These are phyloP conservation scores for Colletotrichum simmondsii DNA, from an alignment of 2,329 filamentous ascomycete genomes.

Conservation along the genomic window DNA sequence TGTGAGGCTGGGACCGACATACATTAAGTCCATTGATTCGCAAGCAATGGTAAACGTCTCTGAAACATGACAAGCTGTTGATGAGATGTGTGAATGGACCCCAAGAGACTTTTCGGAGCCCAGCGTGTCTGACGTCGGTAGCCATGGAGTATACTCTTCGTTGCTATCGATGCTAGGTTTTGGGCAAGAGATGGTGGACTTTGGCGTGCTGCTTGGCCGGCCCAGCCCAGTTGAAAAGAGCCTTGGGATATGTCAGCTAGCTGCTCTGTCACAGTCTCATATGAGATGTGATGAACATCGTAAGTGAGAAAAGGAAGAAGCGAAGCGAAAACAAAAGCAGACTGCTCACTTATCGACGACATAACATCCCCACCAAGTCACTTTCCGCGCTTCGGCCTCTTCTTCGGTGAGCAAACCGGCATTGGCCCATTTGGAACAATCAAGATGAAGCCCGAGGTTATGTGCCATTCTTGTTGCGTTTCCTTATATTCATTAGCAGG, in stretches of 20 bases:
- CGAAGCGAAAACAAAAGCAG: background rate
- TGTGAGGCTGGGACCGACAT: background rate
- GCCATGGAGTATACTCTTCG: constrained; percentile 36
- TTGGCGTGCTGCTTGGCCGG: constrained; percentile 35
- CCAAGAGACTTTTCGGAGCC: background rate
- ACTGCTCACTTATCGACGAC: constrained; percentile 37
- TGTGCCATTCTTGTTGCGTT: constrained; percentile 40
- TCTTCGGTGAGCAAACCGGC: constrained; percentile 27
- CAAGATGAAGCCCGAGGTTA: constrained; percentile 39
- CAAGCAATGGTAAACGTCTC: constrained; percentile 35
- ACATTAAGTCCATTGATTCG: constrained; percentile 37
- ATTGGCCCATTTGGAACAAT: constrained; percentile 33
- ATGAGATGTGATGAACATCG: background rate
- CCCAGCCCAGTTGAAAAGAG: constrained; percentile 36
- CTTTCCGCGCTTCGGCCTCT: constrained; percentile 37
- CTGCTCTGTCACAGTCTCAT: background rate
- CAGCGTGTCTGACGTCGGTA: background rate
- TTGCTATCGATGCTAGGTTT: constrained; percentile 31
- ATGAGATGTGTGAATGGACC: constrained; percentile 31
- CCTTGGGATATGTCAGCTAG: constrained; percentile 4
- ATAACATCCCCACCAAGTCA: constrained; percentile 40
- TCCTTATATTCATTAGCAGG: constrained; percentile 10
- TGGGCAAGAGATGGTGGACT: constrained; percentile 35
- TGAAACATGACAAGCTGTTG: constrained; percentile 32
- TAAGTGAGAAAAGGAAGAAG: background rate